Base-by-base conservation (phyloP, 768 basidiomycete species). In the Mycena sanguinolenta region DNA sequence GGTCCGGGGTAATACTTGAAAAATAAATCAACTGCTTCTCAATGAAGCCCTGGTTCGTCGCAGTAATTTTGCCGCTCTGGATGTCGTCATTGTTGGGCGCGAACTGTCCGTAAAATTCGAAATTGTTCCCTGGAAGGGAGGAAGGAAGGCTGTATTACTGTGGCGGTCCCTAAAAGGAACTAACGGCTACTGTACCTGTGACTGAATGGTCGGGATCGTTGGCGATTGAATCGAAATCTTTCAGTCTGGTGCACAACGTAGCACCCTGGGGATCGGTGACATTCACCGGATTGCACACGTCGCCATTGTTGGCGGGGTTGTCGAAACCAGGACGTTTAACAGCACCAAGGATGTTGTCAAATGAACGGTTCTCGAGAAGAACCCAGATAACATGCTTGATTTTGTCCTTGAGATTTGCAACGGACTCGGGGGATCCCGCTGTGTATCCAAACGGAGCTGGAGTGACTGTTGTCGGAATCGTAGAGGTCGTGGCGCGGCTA, bases 331-430 rank as follows among this genome's bases (percentile, higher is more conserved):
- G 64, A 58, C 72, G 74, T 2, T 62, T 59, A n/a, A 79, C 54
- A 25, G 70, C 76, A n/a, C 79, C 79, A 30, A 79, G 73, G 63
- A 79, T 75, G 59, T 76, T 78, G 65, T 79, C 79, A 61, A 79
- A 79, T 1, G 79, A 79, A 9, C 77, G 75, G 60, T 79, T 79
- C 65, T 79, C 79, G 58, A 76, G 71, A 2, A 79, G 49, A 27
- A 79, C 36, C 65, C 74, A 74, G 42, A 79, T 75, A 50, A 79
- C 77, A 50, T 75, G 73, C 59, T 73, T 73, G 63, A 76, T 76
- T 57, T 75, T 75, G 54, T 68, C 69, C 34, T 75, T 75, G 9
- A 75, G 30, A 52, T 75, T 75, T 32, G 69, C 32, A 34, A 75
- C 69, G 27, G 72, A 73, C n/a, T n/a, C 49, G 62, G 63, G 25